Base-by-base conservation (phyloP, 2,329 filamentous ascomycete genomes). In the Phaeosphaeria sp. region DNA sequence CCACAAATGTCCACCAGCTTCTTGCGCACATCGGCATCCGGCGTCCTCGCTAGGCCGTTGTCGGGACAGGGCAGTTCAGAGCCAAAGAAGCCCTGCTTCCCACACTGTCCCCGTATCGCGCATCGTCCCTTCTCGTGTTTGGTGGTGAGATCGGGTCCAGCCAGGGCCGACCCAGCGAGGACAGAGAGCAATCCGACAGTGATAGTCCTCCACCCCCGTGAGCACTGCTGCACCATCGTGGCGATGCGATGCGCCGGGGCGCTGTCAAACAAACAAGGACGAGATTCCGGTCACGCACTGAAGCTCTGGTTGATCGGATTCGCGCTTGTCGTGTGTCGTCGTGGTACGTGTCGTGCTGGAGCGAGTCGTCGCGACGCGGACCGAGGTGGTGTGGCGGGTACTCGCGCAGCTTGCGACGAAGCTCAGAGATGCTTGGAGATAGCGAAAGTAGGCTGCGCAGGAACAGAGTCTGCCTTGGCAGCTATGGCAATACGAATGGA, bases 21-120 rank as follows among this genome's bases (percentile, higher is more conserved):
- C 69, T 90, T 83, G 60, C 93, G 87, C 58, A 92, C 83, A 55
- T 87, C 85, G 7, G 86, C 84, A 21, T 90, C 87, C 1, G 94
- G 94, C 33, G 90, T 85, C 62, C 88, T 82, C 36, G 95, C 95
- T 36, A 89, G 81, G 3, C 84, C 93, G 75, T 99, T 99, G 79
- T 99, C 94, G 15, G 93, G 88, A 74, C 95, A 99, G 3, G 95
- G 95, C 59, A 98, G 83, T 66, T 96, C 87, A 56, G 92, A 90
- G 55, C 93, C 92, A 71, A 98, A 98, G 75, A 95, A 90, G 62
- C 90, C 89, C 78, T 94, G 89, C 77, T 93, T 93, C 48, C 95
- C 95, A 75, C 95, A 99, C 63, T 96, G 90, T 7, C 93, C 93
- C 50, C 94, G 87, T 62, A 98, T 92, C 0, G 94, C 92, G 78